phyloP scores from a whole-genome alignment of 2,329 filamentous ascomycete species.

The Fusarium temperatum region DNA sequence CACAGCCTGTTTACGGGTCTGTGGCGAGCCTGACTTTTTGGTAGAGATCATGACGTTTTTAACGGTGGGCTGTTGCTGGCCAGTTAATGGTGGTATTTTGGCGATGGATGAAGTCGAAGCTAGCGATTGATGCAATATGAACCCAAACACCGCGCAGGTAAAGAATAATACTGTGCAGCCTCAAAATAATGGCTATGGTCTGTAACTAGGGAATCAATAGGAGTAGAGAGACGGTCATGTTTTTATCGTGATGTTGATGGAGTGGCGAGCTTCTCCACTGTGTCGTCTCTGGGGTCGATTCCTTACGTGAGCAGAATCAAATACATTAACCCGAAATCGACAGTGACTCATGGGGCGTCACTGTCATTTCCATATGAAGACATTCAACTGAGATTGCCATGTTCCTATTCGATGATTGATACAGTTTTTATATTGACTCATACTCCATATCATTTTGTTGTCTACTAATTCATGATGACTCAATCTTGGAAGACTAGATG shows the following conservation, averaged over 20 bases:
- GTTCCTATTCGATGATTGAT: neutral
- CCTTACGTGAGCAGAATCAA: slow-evolving; percentile 32
- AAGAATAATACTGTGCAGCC: neutral
- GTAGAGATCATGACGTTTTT: slow-evolving; percentile 52
- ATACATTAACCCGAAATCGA: slow-evolving; percentile 15
- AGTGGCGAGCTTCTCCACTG: slow-evolving; percentile 30
- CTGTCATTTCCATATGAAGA: neutral
- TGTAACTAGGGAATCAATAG: neutral
- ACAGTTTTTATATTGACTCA: slow-evolving; percentile 13
- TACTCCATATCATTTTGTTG: neutral
- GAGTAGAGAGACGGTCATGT: slow-evolving; percentile 2
- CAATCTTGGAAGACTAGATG: neutral
- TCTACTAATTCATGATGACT: neutral
- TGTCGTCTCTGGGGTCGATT: neutral
- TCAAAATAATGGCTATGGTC: neutral
- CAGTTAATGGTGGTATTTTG: slow-evolving; percentile 7
- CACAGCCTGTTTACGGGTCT: slow-evolving; percentile 58
- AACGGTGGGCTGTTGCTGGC: neutral
- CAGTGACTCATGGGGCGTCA: slow-evolving; percentile 34
- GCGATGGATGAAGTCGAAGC: neutral
- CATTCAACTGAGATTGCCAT: neutral
- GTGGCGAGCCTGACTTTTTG: slow-evolving; percentile 41
- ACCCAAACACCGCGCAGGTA: slow-evolving; percentile 20
- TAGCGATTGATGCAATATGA: slow-evolving; percentile 3
- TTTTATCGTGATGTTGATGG: slow-evolving; percentile 28